Evolutionary conservation across 2,329 filamentous ascomycete species (phyloP), one percentile per base, ranked within the genome.

Genomic region (Apiospora phragmitis): DNA sequence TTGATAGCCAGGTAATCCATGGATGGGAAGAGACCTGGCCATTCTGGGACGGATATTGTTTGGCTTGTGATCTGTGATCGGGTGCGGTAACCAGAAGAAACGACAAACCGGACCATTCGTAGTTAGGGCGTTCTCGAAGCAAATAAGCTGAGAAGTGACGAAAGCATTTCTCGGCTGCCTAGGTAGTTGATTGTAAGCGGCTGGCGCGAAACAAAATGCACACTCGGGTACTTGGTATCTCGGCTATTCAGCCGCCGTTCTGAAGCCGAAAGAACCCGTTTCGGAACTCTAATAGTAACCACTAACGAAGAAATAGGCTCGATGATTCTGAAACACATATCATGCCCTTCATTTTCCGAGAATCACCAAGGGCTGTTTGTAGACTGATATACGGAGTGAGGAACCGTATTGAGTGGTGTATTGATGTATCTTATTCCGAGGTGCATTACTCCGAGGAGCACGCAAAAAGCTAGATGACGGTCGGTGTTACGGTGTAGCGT

Each of bases 91-190:
- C 55, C 51, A 62, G 18, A 62, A 62, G 29, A 12, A 62, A 38
- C 32, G 32, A 35, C 55, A 38, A 7, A 62, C n/a, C 32, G 55
- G 55, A 62, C 38, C 32, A 21, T 62, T 21, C 9, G 29, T 4
- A 38, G n/a, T 38, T 62, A n/a, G 55, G 32, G 55, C 55, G 32
- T 38, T 62, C 55, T 62, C 32, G 55, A 62, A 62, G 51, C 32
- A 38, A 62, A n/a, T 38, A 62, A 38, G 55, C 55, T 62, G 55
- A 62, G 29, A 62, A 62, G 55, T 62, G 55, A 62, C 55, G 55
- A 38, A 62, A 38, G 8, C 9, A n/a, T 9, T 59, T 62, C 55
- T n/a, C 38, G 55, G 55, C 55, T 12, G 32, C 21, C 42, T 43
- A 43, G 9, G 41, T 35, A 62, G 55, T 62, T 21, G 32, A 6